Percentiles rank a stretch among this genome's conserved stretches.
Conservation (phyloP, 2,329 filamentous ascomycete genomes). For the Zymoseptoria tritici region DNA sequence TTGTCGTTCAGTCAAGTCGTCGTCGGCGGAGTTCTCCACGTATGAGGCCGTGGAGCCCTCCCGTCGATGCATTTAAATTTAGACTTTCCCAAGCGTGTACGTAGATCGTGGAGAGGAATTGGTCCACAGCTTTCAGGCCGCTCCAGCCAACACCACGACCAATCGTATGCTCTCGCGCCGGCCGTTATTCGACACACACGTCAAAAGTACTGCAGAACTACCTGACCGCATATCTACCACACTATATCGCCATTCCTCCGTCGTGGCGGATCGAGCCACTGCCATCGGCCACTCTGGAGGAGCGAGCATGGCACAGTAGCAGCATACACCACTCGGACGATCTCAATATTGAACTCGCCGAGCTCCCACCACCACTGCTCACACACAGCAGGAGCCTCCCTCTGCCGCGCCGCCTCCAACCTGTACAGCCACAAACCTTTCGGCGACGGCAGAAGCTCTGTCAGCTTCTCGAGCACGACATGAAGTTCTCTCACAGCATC, state of each 20-base stretch:
- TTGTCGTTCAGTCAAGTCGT: background rate
- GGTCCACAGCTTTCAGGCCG: background rate
- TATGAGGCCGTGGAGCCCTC: background rate
- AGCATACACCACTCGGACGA: background rate
- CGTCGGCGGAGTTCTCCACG: too few relatives aligned
- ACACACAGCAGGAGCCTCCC: background rate
- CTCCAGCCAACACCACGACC: background rate
- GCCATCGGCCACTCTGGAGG: background rate
- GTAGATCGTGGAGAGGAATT: background rate
- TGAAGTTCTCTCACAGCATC: conserved; percentile 99
- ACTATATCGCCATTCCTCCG: background rate
- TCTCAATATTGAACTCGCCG: conserved; percentile 22
- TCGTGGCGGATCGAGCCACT: background rate
- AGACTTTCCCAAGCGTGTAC: background rate
- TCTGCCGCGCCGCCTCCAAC: conserved; percentile 3
- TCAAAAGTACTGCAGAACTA: background rate
- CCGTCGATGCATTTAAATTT: background rate
- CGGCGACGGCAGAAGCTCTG: conserved; percentile 51
- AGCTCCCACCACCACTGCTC: conserved; percentile 20
- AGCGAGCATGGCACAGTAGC: conserved; percentile 6
- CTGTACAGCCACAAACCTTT: conserved; percentile 10
- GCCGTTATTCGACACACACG: background rate
- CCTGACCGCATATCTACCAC: background rate
- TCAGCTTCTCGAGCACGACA: conserved; percentile 71
- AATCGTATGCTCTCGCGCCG: background rate